These are phyloP conservation scores for Wickerhamomyces sp. DNA, from an alignment of 1,139 yeast species.

Conservation along the genomic window DNA sequence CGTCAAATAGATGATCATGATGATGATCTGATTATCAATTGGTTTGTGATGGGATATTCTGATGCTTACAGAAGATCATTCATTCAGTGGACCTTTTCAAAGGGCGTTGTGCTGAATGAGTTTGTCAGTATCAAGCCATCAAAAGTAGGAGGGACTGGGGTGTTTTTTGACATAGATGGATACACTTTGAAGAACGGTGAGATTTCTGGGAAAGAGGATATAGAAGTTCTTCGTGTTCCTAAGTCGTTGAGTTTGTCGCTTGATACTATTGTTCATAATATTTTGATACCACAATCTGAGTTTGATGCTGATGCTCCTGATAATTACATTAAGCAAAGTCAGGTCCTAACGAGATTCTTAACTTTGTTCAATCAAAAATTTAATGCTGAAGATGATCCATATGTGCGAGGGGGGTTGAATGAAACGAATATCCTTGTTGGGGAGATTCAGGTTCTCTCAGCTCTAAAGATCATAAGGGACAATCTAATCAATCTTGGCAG, in stretches of 20 bases:
- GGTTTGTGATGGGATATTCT: neutral
- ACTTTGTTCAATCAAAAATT: slow-evolving; percentile 14
- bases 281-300: slow-evolving; percentile 12
- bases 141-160: slow-evolving; percentile 26
- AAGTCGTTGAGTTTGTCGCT: slow-evolving; percentile 29
- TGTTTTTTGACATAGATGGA: slow-evolving; percentile 20
- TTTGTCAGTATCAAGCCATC: slow-evolving; percentile 15
- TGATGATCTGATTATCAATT: too few species aligned
- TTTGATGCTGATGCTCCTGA: slow-evolving; percentile 19
- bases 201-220: slow-evolving; percentile 14
- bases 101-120: slow-evolving; percentile 9
- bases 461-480: slow-evolving; percentile 24
- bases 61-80: slow-evolving; percentile 7
- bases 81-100: slow-evolving; percentile 11
- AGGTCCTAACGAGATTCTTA: slow-evolving; percentile 19
- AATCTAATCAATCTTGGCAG: slow-evolving; percentile 3
- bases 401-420: slow-evolving; percentile 17
- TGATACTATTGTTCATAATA: slow-evolving; percentile 20
- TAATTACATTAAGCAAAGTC: slow-evolving; percentile 17
- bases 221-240: slow-evolving; percentile 37
- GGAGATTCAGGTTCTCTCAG: slow-evolving; percentile 16
- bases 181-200: slow-evolving; percentile 3
- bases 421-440: slow-evolving; percentile 24
- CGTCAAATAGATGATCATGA: too few species aligned
- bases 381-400: slow-evolving; percentile 13